These are phyloP conservation scores for Plenodomus biglobosus DNA, from an alignment of 2,329 filamentous ascomycete species.

Conservation along the genomic window DNA sequence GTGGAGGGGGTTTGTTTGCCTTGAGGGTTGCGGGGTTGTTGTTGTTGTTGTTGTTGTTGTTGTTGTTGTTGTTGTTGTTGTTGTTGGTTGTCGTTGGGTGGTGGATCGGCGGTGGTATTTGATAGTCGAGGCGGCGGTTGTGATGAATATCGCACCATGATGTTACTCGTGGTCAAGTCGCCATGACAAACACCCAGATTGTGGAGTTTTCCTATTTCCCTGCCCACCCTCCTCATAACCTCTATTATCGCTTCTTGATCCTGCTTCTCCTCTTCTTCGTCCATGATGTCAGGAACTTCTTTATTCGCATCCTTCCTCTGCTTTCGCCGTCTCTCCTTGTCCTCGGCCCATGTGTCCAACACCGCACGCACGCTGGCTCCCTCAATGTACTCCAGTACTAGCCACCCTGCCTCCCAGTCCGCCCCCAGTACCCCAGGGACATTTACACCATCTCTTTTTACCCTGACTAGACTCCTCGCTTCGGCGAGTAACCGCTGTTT, in stretches of 20 bases:
- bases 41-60: background rate
- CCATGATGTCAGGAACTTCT: no score
- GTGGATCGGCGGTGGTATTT: no score
- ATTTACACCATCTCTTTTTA: slow-evolving; percentile 73
- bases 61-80: no score
- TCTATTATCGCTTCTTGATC: slow-evolving; percentile 35
- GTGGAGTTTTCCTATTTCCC: slow-evolving; percentile 75
- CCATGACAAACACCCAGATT: slow-evolving; percentile 86
- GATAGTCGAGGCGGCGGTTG: no score
- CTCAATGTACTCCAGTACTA: slow-evolving; percentile 53
- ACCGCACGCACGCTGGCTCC: slow-evolving; percentile 69
- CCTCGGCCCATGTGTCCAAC: slow-evolving; percentile 67
- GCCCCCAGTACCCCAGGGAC: slow-evolving; percentile 80
- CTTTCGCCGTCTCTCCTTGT: slow-evolving; percentile 15
- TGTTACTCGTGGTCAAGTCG: slow-evolving; percentile 94
- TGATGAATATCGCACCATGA: no score
- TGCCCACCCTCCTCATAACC: slow-evolving; percentile 71
- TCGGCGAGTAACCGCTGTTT: slow-evolving; percentile 85
- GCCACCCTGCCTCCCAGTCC: slow-evolving; percentile 63
- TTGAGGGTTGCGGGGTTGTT: background rate
- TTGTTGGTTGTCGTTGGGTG: no score
- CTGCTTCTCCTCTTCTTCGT: slow-evolving; percentile 31
- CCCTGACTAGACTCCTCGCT: slow-evolving; percentile 79
- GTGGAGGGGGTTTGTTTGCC: slow-evolving; percentile 25
- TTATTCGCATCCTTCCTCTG: slow-evolving; percentile 5